These are phyloP conservation scores for Chalciporus sphaerocephalus DNA, from an alignment of 768 basidiomycete species.

Conservation along the genomic window DNA sequence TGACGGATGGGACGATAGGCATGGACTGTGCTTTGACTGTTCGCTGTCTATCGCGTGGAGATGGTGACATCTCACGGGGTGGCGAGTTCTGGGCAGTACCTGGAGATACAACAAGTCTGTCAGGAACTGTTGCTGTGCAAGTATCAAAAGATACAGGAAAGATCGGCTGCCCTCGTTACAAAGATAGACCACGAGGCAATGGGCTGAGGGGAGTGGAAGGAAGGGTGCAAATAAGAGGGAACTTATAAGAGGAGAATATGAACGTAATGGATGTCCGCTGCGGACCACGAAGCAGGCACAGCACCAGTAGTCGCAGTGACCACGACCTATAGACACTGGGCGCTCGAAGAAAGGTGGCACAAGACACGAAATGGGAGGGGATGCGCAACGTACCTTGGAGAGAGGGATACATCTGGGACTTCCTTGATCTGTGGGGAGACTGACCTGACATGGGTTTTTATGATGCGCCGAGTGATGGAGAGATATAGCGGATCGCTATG, in stretches of 20 bases:
- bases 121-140: conserved; percentile 4
- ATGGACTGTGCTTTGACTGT: conserved; percentile 57
- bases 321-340: conserved; percentile 7
- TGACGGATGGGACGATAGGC: conserved; percentile 55
- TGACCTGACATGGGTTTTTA: conserved; percentile 50
- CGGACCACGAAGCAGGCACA: conserved; percentile 21
- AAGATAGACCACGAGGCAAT: not conserved
- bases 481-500: conserved; percentile 14
- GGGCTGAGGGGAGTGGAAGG: conserved; percentile 3
- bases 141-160: conserved; percentile 4
- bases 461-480: conserved; percentile 15
- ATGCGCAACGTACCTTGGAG: conserved; percentile 45
- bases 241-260: conserved; percentile 12
- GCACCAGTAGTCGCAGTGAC: conserved; percentile 15
- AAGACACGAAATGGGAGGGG: conserved; percentile 22
- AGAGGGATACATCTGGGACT: conserved; percentile 43
- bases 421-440: conserved; percentile 56
- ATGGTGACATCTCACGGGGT: conserved; percentile 41
- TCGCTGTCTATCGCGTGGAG: conserved; percentile 46
- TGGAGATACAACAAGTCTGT: conserved; percentile 7
- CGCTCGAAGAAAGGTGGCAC: conserved; percentile 13
- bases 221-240: conserved; percentile 3
- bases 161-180: conserved; percentile 9
- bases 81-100: conserved; percentile 29
- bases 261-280: conserved; percentile 33